Evolutionary conservation across 805 yeast species (phyloP), one percentile per base, ranked within the genome.

Genomic region (Wickerhamomyces tratensis): DNA sequence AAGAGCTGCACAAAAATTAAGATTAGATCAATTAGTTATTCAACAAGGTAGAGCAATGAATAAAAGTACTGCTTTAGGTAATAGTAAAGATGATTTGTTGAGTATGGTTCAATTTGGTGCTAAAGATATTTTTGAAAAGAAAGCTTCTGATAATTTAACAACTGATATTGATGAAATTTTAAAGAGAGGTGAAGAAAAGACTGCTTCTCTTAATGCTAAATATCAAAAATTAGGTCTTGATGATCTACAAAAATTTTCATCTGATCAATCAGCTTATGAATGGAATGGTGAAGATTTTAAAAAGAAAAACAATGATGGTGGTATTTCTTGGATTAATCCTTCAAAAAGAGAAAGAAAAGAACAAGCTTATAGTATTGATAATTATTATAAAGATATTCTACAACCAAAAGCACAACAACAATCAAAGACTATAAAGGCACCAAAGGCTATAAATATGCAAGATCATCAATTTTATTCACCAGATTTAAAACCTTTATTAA

Each of bases 41-140:
- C 98, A 91, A 59, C 98, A 91, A 57, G 96, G 95, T 7, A 69
- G 89, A 45, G 65, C 78, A 8, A 63, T 64, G 37, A 72, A 74
- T 31, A 71, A 69, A 41, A 67, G 68, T 43, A 60, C 63, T n/a
- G 56, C 68, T 0, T 65, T 77, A 45, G 85, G 83, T 14, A 80
- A 72, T 50, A 64, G 73, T 6, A 85, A 86, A 56, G 97, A 87
- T 53, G 98, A 89, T 56, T 74, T 91, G 53, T 65, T 91, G 25
- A 86, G 84, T 39, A 93, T 93, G 98, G 91, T 91, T 61, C 98
- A 91, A 62, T 95, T 82, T 62, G 98, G 98, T 45, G 98, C 98
- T 2, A 82, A 83, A 58, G 77, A 80, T 38, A 89, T 93, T 15
- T 83, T 93, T 59, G 91, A 85, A 47, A 62, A 71, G 25, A 54